Percentiles rank a stretch among this genome's conserved stretches.
phyloP scores from a whole-genome alignment of 306 rosid species.

The Albizia julibrissin region DNA sequence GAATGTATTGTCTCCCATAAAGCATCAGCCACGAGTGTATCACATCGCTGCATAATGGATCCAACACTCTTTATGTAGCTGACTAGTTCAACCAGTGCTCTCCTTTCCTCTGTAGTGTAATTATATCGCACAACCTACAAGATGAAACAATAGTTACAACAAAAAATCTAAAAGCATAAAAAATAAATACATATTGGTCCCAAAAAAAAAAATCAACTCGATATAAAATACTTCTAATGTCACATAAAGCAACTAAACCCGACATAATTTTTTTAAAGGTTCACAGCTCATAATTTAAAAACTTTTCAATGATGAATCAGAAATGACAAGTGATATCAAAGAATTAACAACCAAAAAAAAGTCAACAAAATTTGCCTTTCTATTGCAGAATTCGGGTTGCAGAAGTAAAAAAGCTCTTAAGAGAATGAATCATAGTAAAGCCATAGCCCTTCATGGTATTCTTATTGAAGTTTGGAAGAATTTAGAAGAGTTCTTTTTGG shows the following conservation, averaged over 20 bases:
- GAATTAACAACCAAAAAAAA: neutral
- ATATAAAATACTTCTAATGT: neutral
- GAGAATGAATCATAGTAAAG: neutral
- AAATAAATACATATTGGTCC: neutral
- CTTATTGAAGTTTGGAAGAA: neutral
- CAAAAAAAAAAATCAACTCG: neutral
- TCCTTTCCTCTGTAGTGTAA: slow-evolving; percentile 87
- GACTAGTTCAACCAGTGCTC: slow-evolving; percentile 86
- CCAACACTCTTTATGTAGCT: slow-evolving; percentile 96
- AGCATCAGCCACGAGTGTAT: slow-evolving; percentile 95
- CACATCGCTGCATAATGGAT: slow-evolving; percentile 93
- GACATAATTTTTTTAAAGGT: neutral
- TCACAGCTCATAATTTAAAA: neutral
- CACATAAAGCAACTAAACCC: neutral
- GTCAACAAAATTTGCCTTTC: neutral
- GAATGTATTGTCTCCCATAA: slow-evolving; percentile 99
- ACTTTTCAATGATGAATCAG: neutral
- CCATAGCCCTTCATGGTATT: neutral
- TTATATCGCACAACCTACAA: slow-evolving; percentile 91
- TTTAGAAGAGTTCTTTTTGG: neutral
- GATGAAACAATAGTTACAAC: slow-evolving; percentile 18
- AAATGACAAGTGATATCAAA: neutral
- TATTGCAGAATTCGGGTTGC: neutral
- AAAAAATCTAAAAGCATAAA: slow-evolving; percentile 13
- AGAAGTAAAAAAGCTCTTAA: neutral